Base-by-base conservation (phyloP, 768 basidiomycete species). In the Pholiota molesta region DNA sequence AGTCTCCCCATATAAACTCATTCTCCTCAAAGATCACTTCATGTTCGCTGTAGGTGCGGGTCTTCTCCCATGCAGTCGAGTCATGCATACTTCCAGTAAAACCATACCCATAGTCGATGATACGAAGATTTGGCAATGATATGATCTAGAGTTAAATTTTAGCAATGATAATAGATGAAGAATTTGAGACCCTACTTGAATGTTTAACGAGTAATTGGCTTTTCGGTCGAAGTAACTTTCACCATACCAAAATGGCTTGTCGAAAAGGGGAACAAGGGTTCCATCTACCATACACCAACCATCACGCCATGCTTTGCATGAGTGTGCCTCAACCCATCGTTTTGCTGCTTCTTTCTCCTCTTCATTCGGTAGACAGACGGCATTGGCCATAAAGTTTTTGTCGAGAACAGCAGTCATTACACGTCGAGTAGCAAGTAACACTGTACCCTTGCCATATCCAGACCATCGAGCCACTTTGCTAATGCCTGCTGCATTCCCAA, bases 1-100 rank as follows among this genome's bases (percentile, higher is more conserved):
- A 77, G 57, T 80, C 77, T 28, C 69, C 78, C 75, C 75, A 79
- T 0, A 79, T 67, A 53, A 65, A 80, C 55, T 79, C 77, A 52
- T 59, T 59, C 0, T 67, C 67, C 2, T 72, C 62, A 0, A 78
- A 54, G 16, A 78, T 13, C 0, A 16, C 56, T 0, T 61, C 57
- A 57, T 73, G 66, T 5, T 75, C 57, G 16, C 55, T 28, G 28
- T 53, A 64, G 13, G 71, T 51, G 1, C 62, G 39, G 0, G 75
- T 73, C 29, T 66, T 52, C n/a, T 63, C 54, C 57, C 62, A 78
- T 4, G 69, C 75, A 8, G 74, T 73, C 0, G 77, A 52, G 57
- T 78, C 73, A 63, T 79, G 73, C 0, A 70, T 69, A 52, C 73
- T 74, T 21, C 74, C 72, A 19, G 66, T 66, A 62, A 65, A 65